Evolutionary conservation across 441 rosid species (phyloP), one percentile per base, ranked within the genome.

Genomic region (Euphorbia celastroides): DNA sequence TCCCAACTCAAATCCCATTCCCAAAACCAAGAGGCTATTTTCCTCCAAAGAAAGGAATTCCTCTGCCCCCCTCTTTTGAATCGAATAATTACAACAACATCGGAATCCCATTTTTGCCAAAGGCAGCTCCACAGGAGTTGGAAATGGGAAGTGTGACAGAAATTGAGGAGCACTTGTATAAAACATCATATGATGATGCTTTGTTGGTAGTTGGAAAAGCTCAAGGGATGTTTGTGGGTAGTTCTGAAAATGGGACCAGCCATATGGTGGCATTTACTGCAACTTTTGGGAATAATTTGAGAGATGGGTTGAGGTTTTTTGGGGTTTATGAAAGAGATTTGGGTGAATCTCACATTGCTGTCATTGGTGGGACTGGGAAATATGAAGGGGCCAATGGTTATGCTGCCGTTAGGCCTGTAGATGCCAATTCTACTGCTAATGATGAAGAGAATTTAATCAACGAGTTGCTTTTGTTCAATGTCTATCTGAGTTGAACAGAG

Each of bases 181-280:
- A 71, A 60, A 34, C 9, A 34, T 3, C 38, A 9, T 34, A 34
- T 34, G 38, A 9, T 34, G 5, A 34, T 34, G 38, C 4, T 34
- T 61, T 73, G 9, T 41, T 19, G n/a, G 50, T 66, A 13, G 58
- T 80, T 3, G 90, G 93, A 26, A 83, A 75, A 71, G 88, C 86
- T 46, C 65, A 72, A 66, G 93, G 93, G 20, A 42, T 82, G 1
- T 82, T 61, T 67, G 81, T 85, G 52, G 86, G 77, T 5, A 73
- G 81, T 60, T 74, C 84, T 1, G 88, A 77, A 36, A 67, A 67
- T 23, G 74, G 70, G 20, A 76, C 69, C 66, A 3, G 12, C 12
- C 83, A 75, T 56, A 82, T 84, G 86, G 74, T 86, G 75, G 88
- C 85, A n/a, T 51, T 86, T 79, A 75, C 81, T 0, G 65, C 75